A percentile compares a stretch with the other conserved stretches of the same genome.
phyloP scores from a whole-genome alignment of 768 basidiomycete genomes.

The Sarcomyxa edulis region DNA sequence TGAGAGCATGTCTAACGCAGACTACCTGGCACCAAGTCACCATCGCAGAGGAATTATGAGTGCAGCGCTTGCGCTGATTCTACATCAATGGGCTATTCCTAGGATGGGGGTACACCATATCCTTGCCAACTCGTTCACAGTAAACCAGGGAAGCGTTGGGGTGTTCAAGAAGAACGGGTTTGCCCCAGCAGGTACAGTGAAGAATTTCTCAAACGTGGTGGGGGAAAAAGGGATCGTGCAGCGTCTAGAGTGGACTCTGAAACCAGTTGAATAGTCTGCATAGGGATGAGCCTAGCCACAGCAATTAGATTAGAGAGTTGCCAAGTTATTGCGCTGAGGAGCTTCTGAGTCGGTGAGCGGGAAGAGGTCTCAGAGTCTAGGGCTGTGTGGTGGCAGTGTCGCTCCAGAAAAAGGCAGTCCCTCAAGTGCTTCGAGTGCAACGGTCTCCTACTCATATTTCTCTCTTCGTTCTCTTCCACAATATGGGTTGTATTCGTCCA shows the following conservation, averaged over 20 bases:
- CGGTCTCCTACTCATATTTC: not conserved
- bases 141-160: constrained; percentile 54
- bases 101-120: constrained; percentile 53
- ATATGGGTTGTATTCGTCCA: constrained; percentile 66
- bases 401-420: too few species aligned
- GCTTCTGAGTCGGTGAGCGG: too few species aligned
- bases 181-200: constrained; percentile 27
- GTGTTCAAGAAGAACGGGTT: constrained; percentile 72
- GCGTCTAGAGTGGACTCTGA: constrained; percentile 26
- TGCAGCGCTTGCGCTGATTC: constrained; percentile 47
- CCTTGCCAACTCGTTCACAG: constrained; percentile 37
- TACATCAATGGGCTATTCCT: constrained; percentile 59
- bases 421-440: constrained; percentile 1
- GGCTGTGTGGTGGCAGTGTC: too few species aligned
- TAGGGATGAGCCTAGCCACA: not conserved
- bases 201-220: constrained; percentile 30
- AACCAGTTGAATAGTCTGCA: not conserved
- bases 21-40: constrained; percentile 54
- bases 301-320: not conserved
- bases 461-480: constrained; percentile 4
- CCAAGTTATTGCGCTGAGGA: not conserved
- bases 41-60: constrained; percentile 73
- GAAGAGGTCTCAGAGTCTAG: too few species aligned
- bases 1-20: constrained; percentile 25
- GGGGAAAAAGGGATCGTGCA: constrained; percentile 31